A percentile compares a stretch with the other conserved stretches of the same genome.
Evolutionary conservation across 2,329 filamentous ascomycete genomes (phyloP).

Genomic region (Botrytis squamosa): DNA sequence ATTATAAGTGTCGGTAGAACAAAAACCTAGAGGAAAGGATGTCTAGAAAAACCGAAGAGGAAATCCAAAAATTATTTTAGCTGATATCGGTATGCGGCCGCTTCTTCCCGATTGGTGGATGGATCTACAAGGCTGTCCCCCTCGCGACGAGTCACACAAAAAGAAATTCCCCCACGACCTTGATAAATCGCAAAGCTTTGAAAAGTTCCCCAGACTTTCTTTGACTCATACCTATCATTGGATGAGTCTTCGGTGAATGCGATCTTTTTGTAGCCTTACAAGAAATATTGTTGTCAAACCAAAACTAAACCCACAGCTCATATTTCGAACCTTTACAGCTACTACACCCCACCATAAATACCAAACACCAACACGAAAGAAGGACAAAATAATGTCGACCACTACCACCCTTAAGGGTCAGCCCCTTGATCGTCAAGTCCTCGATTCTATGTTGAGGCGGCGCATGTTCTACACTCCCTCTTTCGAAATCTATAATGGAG

Average conservation of each 20-base stretch:
- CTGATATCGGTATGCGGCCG: constrained; percentile 17
- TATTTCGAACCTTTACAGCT: constrained; percentile 43
- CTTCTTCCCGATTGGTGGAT: constrained; percentile 7
- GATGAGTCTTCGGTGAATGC: constrained; percentile 41
- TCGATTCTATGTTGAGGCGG: constrained; percentile 84
- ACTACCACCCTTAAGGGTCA: constrained; percentile 84
- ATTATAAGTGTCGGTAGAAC: constrained; percentile 15
- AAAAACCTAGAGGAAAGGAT: not conserved
- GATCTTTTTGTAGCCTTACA: constrained; percentile 42
- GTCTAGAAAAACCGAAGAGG: constrained; percentile 16
- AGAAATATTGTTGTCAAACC: constrained; percentile 36
- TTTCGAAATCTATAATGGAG: constrained; percentile 92
- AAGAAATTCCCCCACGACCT: constrained; percentile 19
- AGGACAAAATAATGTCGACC: constrained; percentile 50
- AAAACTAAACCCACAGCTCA: constrained; percentile 24
- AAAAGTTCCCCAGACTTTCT: constrained; percentile 20
- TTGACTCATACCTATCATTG: constrained; percentile 34
- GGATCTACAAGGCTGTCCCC: constrained; percentile 16
- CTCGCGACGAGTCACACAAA: constrained; percentile 18
- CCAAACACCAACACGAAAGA: constrained; percentile 29
- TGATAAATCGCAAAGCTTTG: constrained; percentile 11
- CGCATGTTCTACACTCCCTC: constrained; percentile 93
- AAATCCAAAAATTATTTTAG: constrained; percentile 23
- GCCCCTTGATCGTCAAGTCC: constrained; percentile 75
- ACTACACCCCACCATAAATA: constrained; percentile 39